Evolutionary conservation across 75 land plant genomes (phyloP), one percentile per base, ranked within the genome.

Genomic region (Azolla pinnata): DNA sequence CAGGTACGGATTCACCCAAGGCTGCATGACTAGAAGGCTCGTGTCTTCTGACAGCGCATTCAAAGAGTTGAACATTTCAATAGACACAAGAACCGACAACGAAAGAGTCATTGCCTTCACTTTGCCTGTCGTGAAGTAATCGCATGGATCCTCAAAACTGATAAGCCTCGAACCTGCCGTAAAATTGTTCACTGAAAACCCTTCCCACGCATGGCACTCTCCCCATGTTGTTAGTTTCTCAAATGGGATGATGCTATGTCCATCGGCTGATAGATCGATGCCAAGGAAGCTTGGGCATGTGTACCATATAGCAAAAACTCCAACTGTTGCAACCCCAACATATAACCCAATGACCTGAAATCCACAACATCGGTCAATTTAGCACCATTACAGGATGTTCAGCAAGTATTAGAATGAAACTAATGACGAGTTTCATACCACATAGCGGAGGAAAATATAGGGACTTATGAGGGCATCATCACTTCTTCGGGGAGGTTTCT

Each of bases 311-410:
- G 82, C 68, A 66, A 90, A 90, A 23, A 81, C 62, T 29, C 96
- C 96, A 29, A 90, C 96, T n/a, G 96, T 90, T 16, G 96, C 96
- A 21, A 90, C 5, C 31, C 96, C 96, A n/a, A 86, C 96, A 74
- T 90, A 90, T 31, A 78, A 57, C 9, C 96, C 96, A 65, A 90
- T 83, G 17, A 89, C 86, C 95, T 88, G 90, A 53, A 47, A 42
- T 31, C 31, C n/a, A n/a, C n/a, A n/a, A n/a, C n/a, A n/a, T n/a
- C n/a, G n/a, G n/a, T n/a, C n/a, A n/a, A n/a, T n/a, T n/a, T n/a
- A n/a, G n/a, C n/a, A n/a, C n/a, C n/a, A n/a, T n/a, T n/a, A n/a
- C n/a, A n/a, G n/a, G n/a, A n/a, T n/a, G n/a, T n/a, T n/a, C n/a
- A n/a, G n/a, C n/a, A n/a, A n/a, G n/a, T n/a, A n/a, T n/a, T n/a